Evolutionary conservation across 495 filamentous ascomycete genomes (phyloP).

Genomic region (Monascus purpureus): DNA sequence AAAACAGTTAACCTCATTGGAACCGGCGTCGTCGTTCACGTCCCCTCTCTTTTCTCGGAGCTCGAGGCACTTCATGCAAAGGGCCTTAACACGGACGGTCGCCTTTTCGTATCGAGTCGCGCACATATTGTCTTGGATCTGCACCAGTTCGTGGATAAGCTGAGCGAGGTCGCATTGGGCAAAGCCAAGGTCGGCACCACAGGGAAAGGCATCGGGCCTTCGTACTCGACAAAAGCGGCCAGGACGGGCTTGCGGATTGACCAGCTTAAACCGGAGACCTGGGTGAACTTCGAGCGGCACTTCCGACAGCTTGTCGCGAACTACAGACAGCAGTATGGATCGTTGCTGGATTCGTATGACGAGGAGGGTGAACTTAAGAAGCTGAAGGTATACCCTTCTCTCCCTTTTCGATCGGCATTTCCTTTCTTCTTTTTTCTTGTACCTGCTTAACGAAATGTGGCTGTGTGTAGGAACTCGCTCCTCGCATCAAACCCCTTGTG

Average conservation of each 20-base stretch:
- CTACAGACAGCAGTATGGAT: conserved; percentile 62
- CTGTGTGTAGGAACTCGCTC: not conserved
- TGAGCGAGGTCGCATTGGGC: conserved; percentile 67
- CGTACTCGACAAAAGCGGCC: conserved; percentile 69
- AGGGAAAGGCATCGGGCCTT: conserved; percentile 59
- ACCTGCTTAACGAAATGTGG: no score
- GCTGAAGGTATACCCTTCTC: conserved; percentile 51
- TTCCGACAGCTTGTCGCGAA: conserved; percentile 49
- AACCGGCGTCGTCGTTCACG: conserved; percentile 71
- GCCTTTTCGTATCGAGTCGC: conserved; percentile 70
- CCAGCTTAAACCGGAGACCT: conserved; percentile 55
- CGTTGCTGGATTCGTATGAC: conserved; percentile 62
- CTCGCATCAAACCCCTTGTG: not conserved
- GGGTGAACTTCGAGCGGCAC: conserved; percentile 54
- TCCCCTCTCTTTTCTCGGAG: conserved; percentile 81
- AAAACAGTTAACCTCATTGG: conserved; percentile 72
- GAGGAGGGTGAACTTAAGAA: conserved; percentile 65
- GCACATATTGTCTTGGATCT: conserved; percentile 77
- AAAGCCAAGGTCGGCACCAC: conserved; percentile 46
- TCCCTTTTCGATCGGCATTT: no score
- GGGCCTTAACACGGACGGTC: conserved; percentile 50
- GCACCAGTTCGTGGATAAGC: conserved; percentile 66
- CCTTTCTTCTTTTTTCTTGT: not conserved
- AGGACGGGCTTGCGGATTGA: conserved; percentile 60
- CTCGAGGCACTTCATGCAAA: conserved; percentile 54